phyloP scores from a whole-genome alignment of 805 yeast species.

The Lipomyces orientalis region DNA sequence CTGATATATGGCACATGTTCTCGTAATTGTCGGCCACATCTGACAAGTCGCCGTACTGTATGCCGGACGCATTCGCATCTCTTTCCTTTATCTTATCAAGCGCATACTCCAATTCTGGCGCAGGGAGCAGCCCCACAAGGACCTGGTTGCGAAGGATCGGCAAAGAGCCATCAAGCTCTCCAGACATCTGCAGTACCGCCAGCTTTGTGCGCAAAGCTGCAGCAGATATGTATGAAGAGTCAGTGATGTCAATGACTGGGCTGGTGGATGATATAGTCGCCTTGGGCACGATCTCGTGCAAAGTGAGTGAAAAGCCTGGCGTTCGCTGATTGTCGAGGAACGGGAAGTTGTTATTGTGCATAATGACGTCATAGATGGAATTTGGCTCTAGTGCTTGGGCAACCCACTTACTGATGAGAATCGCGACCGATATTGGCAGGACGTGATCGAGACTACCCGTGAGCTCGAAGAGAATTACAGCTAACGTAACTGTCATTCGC shows the following conservation, averaged over 20 bases:
- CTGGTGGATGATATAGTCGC: conserved; percentile 34
- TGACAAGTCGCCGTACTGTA: conserved; percentile 32
- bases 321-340: conserved; percentile 54
- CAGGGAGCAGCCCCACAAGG: conserved; percentile 56
- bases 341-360: conserved; percentile 58
- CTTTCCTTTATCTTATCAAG: conserved; percentile 51
- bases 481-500: conserved; percentile 59
- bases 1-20: conserved; percentile 41
- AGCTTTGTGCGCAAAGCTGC: conserved; percentile 47
- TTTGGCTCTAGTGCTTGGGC: conserved; percentile 58
- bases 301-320: conserved; percentile 47
- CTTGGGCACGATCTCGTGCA: conserved; percentile 50
- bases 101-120: conserved; percentile 59
- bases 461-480: conserved; percentile 58
- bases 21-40: conserved; percentile 29
- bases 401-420: conserved; percentile 63
- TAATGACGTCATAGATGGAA: conserved; percentile 57
- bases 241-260: conserved; percentile 49
- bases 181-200: conserved; percentile 48
- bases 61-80: conserved; percentile 25
- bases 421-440: conserved; percentile 60
- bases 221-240: conserved; percentile 47
- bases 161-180: conserved; percentile 59
- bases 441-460: conserved; percentile 64
- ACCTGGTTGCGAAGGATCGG: conserved; percentile 51